These are phyloP conservation scores for Rhizophagus clarus DNA, from an alignment of 192 early-diverging fungal genomes.

Conservation along the genomic window DNA sequence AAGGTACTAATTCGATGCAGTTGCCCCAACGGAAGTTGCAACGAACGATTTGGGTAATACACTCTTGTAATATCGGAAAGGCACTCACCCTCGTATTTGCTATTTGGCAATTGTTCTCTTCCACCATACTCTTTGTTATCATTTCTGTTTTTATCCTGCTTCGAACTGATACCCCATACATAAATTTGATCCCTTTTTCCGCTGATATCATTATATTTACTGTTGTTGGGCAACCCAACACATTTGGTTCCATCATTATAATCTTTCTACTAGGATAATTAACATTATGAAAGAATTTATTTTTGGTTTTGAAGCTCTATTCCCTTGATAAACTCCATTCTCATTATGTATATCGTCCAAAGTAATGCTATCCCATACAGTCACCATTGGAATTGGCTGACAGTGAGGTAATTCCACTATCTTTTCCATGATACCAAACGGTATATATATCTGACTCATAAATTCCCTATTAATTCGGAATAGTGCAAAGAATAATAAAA, in stretches of 20 bases:
- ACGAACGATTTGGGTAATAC: not conserved
- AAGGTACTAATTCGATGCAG: slow-evolving; percentile 11
- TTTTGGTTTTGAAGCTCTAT: slow-evolving; percentile 28
- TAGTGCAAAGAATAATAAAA: slow-evolving; percentile 25
- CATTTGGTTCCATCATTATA: slow-evolving; percentile 4
- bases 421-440: not conserved
- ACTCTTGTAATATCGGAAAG: not conserved
- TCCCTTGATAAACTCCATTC: slow-evolving; percentile 23
- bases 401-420: not conserved
- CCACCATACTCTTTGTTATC: not conserved
- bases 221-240: not conserved
- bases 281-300: slow-evolving; percentile 12
- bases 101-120: slow-evolving; percentile 14
- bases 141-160: not conserved
- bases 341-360: slow-evolving; percentile 30
- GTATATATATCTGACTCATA: not conserved
- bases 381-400: slow-evolving; percentile 25
- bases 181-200: slow-evolving; percentile 28
- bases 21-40: not conserved
- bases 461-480: slow-evolving; percentile 32
- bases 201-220: slow-evolving; percentile 24
- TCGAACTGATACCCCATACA: slow-evolving; percentile 7
- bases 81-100: not conserved
- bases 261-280: slow-evolving; percentile 12
- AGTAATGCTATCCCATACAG: slow-evolving; percentile 23